Evolutionary conservation across 2,329 filamentous ascomycete species (phyloP).

Genomic region (Fusarium veterinarium): DNA sequence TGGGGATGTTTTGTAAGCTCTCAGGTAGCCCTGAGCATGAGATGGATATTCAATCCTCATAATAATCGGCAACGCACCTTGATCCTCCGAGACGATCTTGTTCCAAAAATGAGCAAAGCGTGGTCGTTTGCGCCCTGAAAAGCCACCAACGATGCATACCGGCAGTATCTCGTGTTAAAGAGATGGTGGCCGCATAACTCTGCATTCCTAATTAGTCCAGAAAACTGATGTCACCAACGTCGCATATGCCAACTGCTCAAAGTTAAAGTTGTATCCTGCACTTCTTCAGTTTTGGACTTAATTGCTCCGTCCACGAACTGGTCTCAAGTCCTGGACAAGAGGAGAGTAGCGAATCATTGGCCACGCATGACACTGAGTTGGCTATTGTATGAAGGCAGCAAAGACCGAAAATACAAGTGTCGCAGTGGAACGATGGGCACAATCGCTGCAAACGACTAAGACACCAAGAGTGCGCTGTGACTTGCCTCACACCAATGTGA

Average conservation of each 20-base stretch:
- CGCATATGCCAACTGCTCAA: constrained; percentile 6
- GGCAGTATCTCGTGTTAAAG: constrained; percentile 1
- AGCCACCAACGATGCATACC: constrained; percentile 19
- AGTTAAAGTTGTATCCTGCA: constrained; percentile 5
- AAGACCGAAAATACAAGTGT: neutral
- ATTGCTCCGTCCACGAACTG: neutral
- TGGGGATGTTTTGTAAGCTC: neutral
- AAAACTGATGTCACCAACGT: constrained; percentile 13
- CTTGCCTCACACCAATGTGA: constrained; percentile 2
- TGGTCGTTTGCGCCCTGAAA: neutral
- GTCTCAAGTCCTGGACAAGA: neutral
- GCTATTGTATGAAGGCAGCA: neutral
- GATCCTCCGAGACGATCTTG: neutral
- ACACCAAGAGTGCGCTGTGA: neutral
- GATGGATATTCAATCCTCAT: neutral
- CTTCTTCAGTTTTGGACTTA: constrained; percentile 11
- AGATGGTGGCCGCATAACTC: constrained; percentile 4
- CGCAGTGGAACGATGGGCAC: neutral
- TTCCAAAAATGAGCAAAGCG: constrained; percentile 4
- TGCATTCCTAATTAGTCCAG: neutral
- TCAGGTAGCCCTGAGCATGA: constrained; percentile 1
- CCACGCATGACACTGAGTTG: neutral
- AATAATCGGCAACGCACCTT: neutral
- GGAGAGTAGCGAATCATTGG: neutral
- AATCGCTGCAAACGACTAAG: neutral